phyloP scores from a whole-genome alignment of 495 filamentous ascomycete genomes.

The Penicillium psychrofluorescens region DNA sequence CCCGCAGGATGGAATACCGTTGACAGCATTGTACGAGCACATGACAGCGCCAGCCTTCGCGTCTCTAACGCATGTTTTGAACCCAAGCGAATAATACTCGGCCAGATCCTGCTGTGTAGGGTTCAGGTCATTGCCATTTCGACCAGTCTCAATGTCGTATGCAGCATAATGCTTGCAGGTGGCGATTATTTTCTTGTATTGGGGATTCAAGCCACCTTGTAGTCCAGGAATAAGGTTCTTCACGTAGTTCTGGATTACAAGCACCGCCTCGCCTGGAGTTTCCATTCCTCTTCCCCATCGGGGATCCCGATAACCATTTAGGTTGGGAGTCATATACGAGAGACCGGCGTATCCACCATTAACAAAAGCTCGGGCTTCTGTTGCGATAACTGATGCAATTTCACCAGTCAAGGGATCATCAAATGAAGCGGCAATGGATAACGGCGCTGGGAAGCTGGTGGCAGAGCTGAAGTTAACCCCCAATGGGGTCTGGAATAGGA shows the following conservation, averaged over 20 bases:
- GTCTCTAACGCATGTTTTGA: slow-evolving; percentile 43
- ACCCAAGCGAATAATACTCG: slow-evolving; percentile 46
- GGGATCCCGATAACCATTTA: slow-evolving; percentile 40
- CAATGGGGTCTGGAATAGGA: slow-evolving; percentile 28
- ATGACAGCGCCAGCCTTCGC: slow-evolving; percentile 45
- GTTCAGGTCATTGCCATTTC: slow-evolving; percentile 42
- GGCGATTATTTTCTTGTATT: slow-evolving; percentile 42
- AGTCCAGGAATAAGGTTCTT: slow-evolving; percentile 45
- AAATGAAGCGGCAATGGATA: slow-evolving; percentile 47
- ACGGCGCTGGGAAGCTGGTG: slow-evolving; percentile 49
- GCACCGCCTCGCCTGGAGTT: slow-evolving; percentile 51
- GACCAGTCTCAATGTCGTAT: slow-evolving; percentile 50
- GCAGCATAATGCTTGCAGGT: slow-evolving; percentile 56
- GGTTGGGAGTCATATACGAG: slow-evolving; percentile 54
- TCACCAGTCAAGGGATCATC: slow-evolving; percentile 43
- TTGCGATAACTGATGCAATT: slow-evolving; percentile 46
- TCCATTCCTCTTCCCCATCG: slow-evolving; percentile 50
- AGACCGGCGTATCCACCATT: slow-evolving; percentile 46
- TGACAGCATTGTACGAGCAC: slow-evolving; percentile 50
- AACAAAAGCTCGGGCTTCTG: slow-evolving; percentile 51
- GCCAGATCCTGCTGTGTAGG: slow-evolving; percentile 41
- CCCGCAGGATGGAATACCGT: slow-evolving; percentile 46
- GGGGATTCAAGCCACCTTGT: slow-evolving; percentile 30
- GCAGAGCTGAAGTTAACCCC: slow-evolving; percentile 42
- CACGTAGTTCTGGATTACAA: slow-evolving; percentile 44